Evolutionary conservation across 225 moss, liverwort and hornwort species (phyloP).

Genomic region (Pleurozium schreberi): DNA sequence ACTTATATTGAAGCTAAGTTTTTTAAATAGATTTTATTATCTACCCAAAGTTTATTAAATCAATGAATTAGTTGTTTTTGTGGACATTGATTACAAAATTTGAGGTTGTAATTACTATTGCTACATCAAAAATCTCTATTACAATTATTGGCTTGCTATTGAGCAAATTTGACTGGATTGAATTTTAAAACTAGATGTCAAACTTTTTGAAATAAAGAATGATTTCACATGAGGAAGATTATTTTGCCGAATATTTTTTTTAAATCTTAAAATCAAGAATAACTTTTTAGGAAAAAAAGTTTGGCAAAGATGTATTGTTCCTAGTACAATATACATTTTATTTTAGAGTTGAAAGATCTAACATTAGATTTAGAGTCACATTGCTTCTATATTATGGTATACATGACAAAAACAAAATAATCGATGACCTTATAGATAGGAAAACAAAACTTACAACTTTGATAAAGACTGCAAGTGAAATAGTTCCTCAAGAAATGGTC

Average conservation of each 20-base stretch:
- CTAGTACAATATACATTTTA: not conserved
- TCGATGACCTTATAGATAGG: not conserved
- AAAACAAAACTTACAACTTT: not conserved
- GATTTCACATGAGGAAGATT: not conserved
- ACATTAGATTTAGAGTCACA: too few relatives aligned
- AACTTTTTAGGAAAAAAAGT: too few relatives aligned
- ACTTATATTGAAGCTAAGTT: fast-evolving
- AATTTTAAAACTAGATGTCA: too few relatives aligned
- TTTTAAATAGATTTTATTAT: not conserved
- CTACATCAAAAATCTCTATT: not conserved
- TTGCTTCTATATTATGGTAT: not conserved
- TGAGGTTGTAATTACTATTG: not conserved
- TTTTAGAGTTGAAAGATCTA: not conserved
- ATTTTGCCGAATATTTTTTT: not conserved
- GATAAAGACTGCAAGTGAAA: not conserved
- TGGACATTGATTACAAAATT: not conserved
- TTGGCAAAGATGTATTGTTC: not conserved
- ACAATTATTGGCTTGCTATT: fast-evolving
- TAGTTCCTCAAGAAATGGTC: not conserved
- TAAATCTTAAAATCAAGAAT: not conserved
- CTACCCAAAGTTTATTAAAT: not conserved
- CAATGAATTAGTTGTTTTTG: not conserved
- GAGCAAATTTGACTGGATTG: not conserved
- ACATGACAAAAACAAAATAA: not conserved
- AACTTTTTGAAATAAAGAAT: too few relatives aligned